Evolutionary conservation across 179 eudicot species (phyloP).

Genomic region (Gypsophila paniculata): DNA sequence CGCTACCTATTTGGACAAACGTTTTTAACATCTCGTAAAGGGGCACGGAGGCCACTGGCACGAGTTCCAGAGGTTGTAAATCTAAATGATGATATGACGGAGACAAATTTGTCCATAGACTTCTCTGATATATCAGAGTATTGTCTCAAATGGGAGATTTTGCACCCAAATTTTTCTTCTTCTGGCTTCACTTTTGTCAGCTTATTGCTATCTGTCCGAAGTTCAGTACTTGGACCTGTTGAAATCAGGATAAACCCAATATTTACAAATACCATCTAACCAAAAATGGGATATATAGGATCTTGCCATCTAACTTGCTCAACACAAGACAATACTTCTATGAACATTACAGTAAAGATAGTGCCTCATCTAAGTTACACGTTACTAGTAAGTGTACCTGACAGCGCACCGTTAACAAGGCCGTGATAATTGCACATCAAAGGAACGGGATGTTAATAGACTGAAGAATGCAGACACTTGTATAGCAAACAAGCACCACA

Average conservation of each 20-base stretch:
- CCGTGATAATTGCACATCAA: too few species aligned
- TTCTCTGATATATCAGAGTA: constrained; percentile 89
- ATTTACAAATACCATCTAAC: neutral
- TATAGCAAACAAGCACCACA: too few species aligned
- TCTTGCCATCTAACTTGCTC: neutral
- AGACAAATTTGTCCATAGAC: constrained; percentile 71
- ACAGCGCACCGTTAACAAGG: too few species aligned
- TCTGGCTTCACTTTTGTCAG: constrained; percentile 23
- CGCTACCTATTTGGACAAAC: constrained; percentile 44
- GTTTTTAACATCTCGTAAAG: constrained; percentile 66
- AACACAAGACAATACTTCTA: neutral
- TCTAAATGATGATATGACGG: constrained; percentile 70
- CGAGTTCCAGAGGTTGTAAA: constrained; percentile 75
- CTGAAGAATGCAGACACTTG: too few species aligned
- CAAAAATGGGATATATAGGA: neutral
- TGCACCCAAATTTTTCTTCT: constrained; percentile 69
- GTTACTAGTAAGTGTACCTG: too few species aligned
- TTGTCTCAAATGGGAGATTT: constrained; percentile 70
- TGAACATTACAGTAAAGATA: too few species aligned
- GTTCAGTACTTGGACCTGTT: constrained; percentile 35
- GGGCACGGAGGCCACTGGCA: constrained; percentile 96
- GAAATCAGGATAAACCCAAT: neutral
- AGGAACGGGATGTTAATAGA: too few species aligned
- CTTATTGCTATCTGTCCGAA: constrained; percentile 27
- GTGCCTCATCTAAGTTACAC: too few species aligned